phyloP scores from a whole-genome alignment of 192 early-diverging fungal species.

The Umbelopsis sp. region DNA sequence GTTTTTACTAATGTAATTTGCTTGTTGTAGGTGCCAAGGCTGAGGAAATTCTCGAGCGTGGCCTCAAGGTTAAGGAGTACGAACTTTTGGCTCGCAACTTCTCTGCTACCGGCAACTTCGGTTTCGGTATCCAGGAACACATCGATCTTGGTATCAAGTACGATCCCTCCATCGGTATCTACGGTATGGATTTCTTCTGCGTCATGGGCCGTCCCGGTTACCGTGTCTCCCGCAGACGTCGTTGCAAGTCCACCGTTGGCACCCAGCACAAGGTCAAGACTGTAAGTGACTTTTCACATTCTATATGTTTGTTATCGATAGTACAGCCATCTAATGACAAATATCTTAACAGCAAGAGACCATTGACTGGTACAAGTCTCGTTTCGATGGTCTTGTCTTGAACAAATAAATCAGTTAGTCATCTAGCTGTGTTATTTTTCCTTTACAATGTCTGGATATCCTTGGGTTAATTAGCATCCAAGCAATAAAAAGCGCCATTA shows the following conservation, averaged over 20 bases:
- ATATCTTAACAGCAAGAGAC: constrained; percentile 73
- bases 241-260: constrained; percentile 81
- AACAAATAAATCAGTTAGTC: constrained; percentile 10
- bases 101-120: constrained; percentile 98
- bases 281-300: background rate
- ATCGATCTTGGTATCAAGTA: constrained; percentile 99
- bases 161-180: constrained; percentile 98
- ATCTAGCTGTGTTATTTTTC: constrained; percentile 13
- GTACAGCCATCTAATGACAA: background rate
- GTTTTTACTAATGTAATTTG: background rate
- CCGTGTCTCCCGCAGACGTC: constrained; percentile 95
- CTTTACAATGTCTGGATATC: constrained; percentile 27
- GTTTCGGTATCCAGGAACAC: constrained; percentile 99
- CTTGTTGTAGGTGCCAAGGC: constrained; percentile 50
- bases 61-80: constrained; percentile 99
- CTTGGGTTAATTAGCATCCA: constrained; percentile 16
- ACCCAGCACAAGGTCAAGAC: constrained; percentile 89
- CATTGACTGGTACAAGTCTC: constrained; percentile 98
- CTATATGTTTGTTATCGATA: too few species aligned
- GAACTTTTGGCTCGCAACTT: constrained; percentile 96
- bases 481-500: constrained; percentile 13
- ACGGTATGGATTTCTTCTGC: constrained; percentile 71
- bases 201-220: constrained; percentile 97
- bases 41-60: constrained; percentile 98
- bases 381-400: constrained; percentile 55